A percentile compares a stretch with the other conserved stretches of the same genome.
These are phyloP conservation scores for Prunus davidiana DNA, from an alignment of 306 rosid genomes.

Conservation along the genomic window DNA sequence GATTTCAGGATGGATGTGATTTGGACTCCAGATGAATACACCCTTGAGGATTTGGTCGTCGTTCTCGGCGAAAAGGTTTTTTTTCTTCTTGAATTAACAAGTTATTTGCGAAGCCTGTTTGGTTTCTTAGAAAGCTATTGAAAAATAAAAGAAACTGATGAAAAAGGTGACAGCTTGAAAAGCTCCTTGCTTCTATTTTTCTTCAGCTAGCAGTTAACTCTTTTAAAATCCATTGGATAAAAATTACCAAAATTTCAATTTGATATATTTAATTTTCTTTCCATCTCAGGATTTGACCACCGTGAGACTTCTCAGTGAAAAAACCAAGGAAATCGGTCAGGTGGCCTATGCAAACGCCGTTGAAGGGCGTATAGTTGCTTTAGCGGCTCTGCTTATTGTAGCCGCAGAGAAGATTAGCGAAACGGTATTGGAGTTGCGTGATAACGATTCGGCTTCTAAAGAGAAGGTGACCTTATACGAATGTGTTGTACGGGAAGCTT, in stretches of 20 bases:
- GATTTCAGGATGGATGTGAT: constrained; percentile 33
- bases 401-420: constrained; percentile 29
- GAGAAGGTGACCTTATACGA: constrained; percentile 38
- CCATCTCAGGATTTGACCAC: constrained; percentile 32
- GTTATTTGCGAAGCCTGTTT: not conserved
- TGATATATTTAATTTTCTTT: not conserved
- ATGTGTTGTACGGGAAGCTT: constrained; percentile 27
- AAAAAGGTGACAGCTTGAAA: not conserved
- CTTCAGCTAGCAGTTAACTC: not conserved
- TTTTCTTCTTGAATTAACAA: not conserved
- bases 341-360: constrained; percentile 36
- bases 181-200: not conserved
- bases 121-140: constrained; percentile 11
- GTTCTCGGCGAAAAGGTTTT: constrained; percentile 34
- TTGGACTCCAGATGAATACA: constrained; percentile 35
- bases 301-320: constrained; percentile 33
- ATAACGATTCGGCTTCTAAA: constrained; percentile 21
- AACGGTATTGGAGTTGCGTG: constrained; percentile 18
- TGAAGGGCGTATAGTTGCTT: constrained; percentile 23
- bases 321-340: constrained; percentile 35
- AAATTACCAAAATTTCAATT: not conserved
- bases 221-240: not conserved
- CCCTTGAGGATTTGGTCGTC: constrained; percentile 37
- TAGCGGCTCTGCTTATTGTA: constrained; percentile 36
- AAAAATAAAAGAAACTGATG: not conserved